A percentile compares a stretch with the other conserved stretches of the same genome.
Conservation (phyloP, 169 alveolate genomes). For the Cryptosporidium felis region DNA sequence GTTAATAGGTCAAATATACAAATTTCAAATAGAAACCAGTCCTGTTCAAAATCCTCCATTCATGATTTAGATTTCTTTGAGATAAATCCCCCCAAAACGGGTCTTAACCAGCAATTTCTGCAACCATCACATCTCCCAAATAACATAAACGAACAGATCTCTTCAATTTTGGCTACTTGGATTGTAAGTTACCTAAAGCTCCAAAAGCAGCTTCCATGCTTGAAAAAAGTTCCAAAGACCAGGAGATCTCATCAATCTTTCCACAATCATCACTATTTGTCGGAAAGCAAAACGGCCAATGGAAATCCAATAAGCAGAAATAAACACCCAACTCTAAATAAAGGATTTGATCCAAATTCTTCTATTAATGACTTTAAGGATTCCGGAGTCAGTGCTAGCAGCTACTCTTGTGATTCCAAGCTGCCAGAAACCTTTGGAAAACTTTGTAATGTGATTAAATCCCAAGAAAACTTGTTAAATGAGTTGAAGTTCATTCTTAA, state of each 20-base stretch:
- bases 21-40: background rate
- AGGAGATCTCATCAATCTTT: background rate
- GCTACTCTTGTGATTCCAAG: too few species aligned
- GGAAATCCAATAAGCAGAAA: too few species aligned
- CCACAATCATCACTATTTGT: background rate
- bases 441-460: conserved; percentile 16
- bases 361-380: background rate
- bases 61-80: background rate
- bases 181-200: background rate
- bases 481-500: conserved; percentile 31
- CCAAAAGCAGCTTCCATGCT: conserved; percentile 39
- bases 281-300: background rate
- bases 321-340: background rate
- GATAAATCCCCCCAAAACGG: too few species aligned
- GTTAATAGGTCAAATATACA: conserved; percentile 14
- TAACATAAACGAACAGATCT: too few species aligned
- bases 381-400: too few species aligned
- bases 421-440: conserved; percentile 53
- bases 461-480: conserved; percentile 13
- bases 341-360: background rate
- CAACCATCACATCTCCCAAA: too few species aligned
- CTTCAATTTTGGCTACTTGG: conserved; percentile 17
- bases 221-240: background rate
- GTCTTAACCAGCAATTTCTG: too few species aligned
- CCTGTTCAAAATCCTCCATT: background rate